Evolutionary conservation across 176 grass and related monocot species (phyloP), one percentile per base, ranked within the genome.

Genomic region (Zoysia pacifica): DNA sequence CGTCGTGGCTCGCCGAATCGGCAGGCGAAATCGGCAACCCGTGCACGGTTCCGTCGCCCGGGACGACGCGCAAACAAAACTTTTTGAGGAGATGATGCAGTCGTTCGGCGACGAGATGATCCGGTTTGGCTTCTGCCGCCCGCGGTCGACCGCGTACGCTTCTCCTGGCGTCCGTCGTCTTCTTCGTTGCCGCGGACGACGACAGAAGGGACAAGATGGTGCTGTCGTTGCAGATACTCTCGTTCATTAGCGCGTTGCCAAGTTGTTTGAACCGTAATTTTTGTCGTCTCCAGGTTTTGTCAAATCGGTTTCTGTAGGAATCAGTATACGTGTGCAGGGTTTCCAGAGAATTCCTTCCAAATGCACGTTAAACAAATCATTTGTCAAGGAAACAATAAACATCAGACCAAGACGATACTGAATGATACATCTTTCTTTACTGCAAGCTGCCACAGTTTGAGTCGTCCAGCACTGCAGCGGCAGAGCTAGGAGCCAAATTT

Each of bases 241-340:
- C 28, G 28, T 5, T 44, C 5, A 19, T 16, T 45, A 35, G 12
- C 52, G 49, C 65, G 65, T 59, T 37, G 39, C 11, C 0, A 64
- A 64, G 56, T 14, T 70, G 46, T 78, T 53, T 72, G 20, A 12
- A 9, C 36, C 11, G 9, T 18, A 44, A 13, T 12, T 8, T n/a
- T 80, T 60, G 43, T 80, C 70, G 36, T n/a, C 66, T 61, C n/a
- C 70, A 14, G 16, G 43, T 74, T 80, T 80, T 75, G 77, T 86
- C 77, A 80, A 74, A 74, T n/a, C 62, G n/a, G 44, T 44, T 19
- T 11, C 64, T 74, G 61, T 67, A 43, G 48, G 40, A 67, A 11
- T 44, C 2, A 18, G 37, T 11, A 48, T 18, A 67, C 69, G 20
- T 11, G 45, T 60, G 62, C 61, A 50, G 10, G 15, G 11, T 6